phyloP scores from a whole-genome alignment of 2,329 filamentous ascomycete species.

The Aureobasidium sp. region DNA sequence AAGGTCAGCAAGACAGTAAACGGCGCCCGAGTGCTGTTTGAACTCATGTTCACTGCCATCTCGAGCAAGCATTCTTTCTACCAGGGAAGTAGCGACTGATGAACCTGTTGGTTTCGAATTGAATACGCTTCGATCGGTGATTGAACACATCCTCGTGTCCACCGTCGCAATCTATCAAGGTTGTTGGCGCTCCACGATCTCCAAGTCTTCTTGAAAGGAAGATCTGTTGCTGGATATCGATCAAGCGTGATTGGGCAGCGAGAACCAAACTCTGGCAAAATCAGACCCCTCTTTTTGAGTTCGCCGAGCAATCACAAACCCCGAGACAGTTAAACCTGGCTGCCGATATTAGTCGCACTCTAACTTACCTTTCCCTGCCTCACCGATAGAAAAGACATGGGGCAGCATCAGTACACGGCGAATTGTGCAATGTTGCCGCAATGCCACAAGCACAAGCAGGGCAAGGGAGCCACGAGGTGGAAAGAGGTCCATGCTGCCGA shows the following conservation, averaged over 20 bases:
- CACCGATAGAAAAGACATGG: not conserved
- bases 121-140: not conserved
- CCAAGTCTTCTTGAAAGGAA: not conserved
- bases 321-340: not conserved
- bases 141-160: not conserved
- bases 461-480: not conserved
- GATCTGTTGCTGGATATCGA: constrained; percentile 1
- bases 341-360: not conserved
- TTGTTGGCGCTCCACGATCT: constrained; percentile 5
- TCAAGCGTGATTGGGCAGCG: constrained; percentile 3
- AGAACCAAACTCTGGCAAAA: not conserved
- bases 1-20: constrained; percentile 4
- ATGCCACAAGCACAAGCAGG: not conserved
- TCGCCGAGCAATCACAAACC: not conserved
- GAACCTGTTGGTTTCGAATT: not conserved
- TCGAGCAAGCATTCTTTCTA: not conserved
- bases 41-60: not conserved
- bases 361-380: not conserved
- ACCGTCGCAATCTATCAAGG: not conserved
- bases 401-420: not conserved
- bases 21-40: not conserved
- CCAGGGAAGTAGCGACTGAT: not conserved
- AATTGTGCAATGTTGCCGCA: not conserved
- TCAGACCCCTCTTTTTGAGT: not conserved
- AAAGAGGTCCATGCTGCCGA: not conserved